Base-by-base conservation (phyloP, 768 basidiomycete genomes). In the Coprinopsis sp. region DNA sequence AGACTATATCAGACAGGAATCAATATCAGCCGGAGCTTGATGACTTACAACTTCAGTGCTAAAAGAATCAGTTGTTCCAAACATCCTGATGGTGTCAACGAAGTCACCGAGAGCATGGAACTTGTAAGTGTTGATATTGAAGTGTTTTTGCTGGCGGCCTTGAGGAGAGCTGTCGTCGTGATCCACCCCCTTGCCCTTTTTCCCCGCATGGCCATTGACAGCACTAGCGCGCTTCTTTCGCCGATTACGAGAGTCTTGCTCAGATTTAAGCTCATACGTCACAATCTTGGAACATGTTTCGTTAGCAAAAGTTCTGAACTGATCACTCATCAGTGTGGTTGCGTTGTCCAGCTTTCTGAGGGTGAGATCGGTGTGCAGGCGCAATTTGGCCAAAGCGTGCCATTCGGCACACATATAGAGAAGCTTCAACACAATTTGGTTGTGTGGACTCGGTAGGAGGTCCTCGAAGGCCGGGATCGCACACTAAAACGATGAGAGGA, bases 61-160 rank as follows among this genome's bases (percentile, higher is more conserved):
- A 44, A 66, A 68, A 1, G 60, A 65, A 46, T 76, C 69, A 1
- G 69, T 67, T 1, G 62, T 66, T 0, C 71, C 71, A 43, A 54
- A 62, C 1, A 31, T 16, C 1, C 46, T 50, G 18, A 73, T 69
- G 11, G 51, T 47, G 1, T 24, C 19, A 0, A 58, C 59, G 43
- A 70, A 70, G 42, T 74, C 66, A 0, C 63, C 68, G 0, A 73
- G 56, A 1, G 64, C 53, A 51, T 73, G 72, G 2, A 62, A 55
- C 41, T 74, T 73, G 53, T 65, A 66, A 0, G 66, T 69, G 0
- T 42, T 25, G 1, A 69, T 44, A 33, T 65, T 71, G 31, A 63
- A 58, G 3, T 36, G 50, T 16, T 60, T 61, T 6, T 33, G 11
- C 37, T 44, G 52, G 25, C 44, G 39, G 11, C 44, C 30, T 14